phyloP scores from a whole-genome alignment of 345 rosid species.

The Linum tenue region DNA sequence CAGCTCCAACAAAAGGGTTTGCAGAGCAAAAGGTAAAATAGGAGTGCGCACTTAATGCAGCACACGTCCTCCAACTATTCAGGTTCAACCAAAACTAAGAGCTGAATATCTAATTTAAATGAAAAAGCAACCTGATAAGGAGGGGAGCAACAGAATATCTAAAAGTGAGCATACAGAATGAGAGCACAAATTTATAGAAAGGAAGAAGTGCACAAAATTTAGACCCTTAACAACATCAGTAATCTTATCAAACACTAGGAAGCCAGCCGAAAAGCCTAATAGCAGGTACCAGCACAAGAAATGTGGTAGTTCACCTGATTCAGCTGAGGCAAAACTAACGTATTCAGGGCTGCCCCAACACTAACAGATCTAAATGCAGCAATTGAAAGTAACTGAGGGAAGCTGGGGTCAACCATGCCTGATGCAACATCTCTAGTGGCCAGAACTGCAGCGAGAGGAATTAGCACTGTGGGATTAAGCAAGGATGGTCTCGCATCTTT shows the following conservation, averaged over 20 bases:
- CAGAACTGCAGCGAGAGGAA: conserved; percentile 63
- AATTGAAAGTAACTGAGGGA: conserved; percentile 75
- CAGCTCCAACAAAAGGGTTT: no score
- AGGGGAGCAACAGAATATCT: no score
- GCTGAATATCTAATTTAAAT: no score
- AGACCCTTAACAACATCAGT: no score
- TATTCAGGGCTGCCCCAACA: conserved; percentile 61
- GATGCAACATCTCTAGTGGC: conserved; percentile 93
- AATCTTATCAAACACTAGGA: not conserved
- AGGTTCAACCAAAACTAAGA: no score
- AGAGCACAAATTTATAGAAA: no score
- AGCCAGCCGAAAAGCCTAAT: not conserved
- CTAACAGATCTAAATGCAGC: conserved; percentile 66
- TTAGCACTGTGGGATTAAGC: conserved; percentile 47
- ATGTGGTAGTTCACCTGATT: conserved; percentile 40
- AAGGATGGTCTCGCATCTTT: conserved; percentile 53
- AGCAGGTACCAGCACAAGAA: conserved; percentile 1
- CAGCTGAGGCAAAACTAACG: conserved; percentile 50
- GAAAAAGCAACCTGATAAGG: no score
- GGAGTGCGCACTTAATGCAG: no score
- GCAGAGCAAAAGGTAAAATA: no score
- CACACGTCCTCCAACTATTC: no score
- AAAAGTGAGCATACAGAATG: no score
- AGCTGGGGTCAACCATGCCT: conserved; percentile 67
- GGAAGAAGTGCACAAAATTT: no score